Conservation (phyloP, 495 filamentous ascomycete species). For the Penicillium angulare region DNA sequence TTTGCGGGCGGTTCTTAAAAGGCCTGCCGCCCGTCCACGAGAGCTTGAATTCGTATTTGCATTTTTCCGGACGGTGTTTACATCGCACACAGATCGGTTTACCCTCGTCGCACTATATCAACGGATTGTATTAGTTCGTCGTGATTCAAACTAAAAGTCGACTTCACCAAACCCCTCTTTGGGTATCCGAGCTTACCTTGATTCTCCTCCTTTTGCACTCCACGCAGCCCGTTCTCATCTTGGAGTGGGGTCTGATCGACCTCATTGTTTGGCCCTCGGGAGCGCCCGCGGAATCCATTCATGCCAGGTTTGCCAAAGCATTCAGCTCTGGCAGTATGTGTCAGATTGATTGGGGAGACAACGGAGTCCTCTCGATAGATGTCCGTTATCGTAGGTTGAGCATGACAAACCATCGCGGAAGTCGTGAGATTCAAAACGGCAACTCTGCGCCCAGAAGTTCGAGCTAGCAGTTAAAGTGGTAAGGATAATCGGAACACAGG, state of each 20-base stretch:
- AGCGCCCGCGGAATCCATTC: neutral
- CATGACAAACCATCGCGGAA: neutral
- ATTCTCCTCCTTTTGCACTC: constrained; percentile 3
- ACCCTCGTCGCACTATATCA: constrained; percentile 7
- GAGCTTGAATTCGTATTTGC: constrained; percentile 11
- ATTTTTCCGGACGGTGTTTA: constrained; percentile 8
- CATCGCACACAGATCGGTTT: constrained; percentile 6
- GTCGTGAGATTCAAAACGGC: neutral
- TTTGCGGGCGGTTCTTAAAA: constrained; percentile 5
- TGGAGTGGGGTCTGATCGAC: constrained; percentile 2
- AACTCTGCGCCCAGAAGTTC: neutral
- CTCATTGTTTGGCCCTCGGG: neutral
- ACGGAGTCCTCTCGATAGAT: neutral
- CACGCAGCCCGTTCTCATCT: constrained; percentile 3
- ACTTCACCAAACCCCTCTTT: neutral
- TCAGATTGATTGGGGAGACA: too few relatives aligned
- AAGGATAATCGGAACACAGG: neutral
- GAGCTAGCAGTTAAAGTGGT: neutral
- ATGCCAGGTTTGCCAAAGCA: neutral
- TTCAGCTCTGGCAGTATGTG: neutral
- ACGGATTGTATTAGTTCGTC: too few relatives aligned
- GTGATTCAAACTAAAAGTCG: neutral
- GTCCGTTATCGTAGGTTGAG: neutral
- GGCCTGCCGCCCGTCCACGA: constrained; percentile 8
- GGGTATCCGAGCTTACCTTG: neutral